Percentiles rank a stretch among this genome's conserved stretches.
Conservation (phyloP, 176 grass and related monocot species). For the Carex parvula region DNA sequence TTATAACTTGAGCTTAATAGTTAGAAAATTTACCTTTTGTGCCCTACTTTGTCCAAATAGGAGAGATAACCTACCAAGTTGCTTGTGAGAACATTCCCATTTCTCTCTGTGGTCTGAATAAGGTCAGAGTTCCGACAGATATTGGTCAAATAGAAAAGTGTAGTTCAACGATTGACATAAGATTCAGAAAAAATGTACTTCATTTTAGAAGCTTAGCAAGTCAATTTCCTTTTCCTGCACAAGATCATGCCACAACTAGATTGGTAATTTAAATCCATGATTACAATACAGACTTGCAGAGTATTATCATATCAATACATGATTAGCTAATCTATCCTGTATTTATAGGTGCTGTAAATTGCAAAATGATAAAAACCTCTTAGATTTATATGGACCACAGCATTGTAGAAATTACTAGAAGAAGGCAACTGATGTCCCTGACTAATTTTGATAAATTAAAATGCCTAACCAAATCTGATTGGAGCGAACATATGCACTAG, state of each 20-base stretch:
- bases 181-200: background rate
- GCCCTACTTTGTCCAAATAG: background rate
- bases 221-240: background rate
- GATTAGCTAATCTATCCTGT: background rate
- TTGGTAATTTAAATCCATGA: background rate
- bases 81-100: background rate
- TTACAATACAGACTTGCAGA: background rate
- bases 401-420: background rate
- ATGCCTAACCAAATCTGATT: background rate
- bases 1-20: background rate
- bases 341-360: background rate
- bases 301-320: background rate
- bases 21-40: background rate
- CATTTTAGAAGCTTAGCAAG: background rate
- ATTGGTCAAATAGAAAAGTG: background rate
- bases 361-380: background rate
- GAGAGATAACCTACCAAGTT: background rate
- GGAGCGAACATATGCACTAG: constrained; percentile 12
- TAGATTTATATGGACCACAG: background rate
- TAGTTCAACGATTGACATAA: background rate
- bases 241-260: background rate
- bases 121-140: background rate
- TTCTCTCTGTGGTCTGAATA: background rate
- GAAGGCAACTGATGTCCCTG: background rate
- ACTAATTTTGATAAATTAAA: background rate